Evolutionary conservation across 495 filamentous ascomycete genomes (phyloP).

Genomic region (Hyaloscypha finlandica): DNA sequence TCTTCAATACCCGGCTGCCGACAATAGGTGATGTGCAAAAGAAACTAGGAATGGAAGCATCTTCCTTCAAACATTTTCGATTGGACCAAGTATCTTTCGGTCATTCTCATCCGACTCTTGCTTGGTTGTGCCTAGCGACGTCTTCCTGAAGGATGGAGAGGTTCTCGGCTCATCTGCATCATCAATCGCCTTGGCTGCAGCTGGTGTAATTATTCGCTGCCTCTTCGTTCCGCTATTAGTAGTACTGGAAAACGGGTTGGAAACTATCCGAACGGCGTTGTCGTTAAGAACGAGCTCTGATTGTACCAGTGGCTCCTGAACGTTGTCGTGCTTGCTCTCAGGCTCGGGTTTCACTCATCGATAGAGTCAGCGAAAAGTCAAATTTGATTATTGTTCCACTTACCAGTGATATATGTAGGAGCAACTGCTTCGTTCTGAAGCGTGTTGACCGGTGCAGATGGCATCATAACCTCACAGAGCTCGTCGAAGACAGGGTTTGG

Average conservation of each 20-base stretch:
- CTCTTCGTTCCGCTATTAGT: constrained; percentile 37
- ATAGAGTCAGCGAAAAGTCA: not conserved
- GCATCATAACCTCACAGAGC: constrained; percentile 43
- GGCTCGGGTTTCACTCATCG: not conserved
- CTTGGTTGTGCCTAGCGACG: constrained; percentile 18
- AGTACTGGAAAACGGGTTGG: constrained; percentile 11
- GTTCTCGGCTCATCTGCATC: constrained; percentile 31
- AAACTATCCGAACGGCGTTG: constrained; percentile 8
- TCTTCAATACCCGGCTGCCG: no score
- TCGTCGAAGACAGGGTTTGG: constrained; percentile 38
- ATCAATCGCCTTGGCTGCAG: constrained; percentile 39
- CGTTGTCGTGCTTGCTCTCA: constrained; percentile 27
- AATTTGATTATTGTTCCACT: not conserved
- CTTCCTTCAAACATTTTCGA: constrained; percentile 26
- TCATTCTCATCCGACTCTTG: constrained; percentile 20
- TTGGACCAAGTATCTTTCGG: constrained; percentile 23
- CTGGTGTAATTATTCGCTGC: constrained; percentile 46
- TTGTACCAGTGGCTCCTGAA: not conserved
- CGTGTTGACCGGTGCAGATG: constrained; percentile 48
- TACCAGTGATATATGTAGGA: constrained; percentile 1
- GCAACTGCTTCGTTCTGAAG: constrained; percentile 30
- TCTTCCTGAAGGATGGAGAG: constrained; percentile 26
- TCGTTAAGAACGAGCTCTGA: not conserved
- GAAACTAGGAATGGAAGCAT: not conserved
- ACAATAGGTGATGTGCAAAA: no score